Percentiles rank a stretch among this genome's conserved stretches.
These are phyloP conservation scores for Ceratocystis harringtonii DNA, from an alignment of 2,329 filamentous ascomycete genomes.

Conservation along the genomic window DNA sequence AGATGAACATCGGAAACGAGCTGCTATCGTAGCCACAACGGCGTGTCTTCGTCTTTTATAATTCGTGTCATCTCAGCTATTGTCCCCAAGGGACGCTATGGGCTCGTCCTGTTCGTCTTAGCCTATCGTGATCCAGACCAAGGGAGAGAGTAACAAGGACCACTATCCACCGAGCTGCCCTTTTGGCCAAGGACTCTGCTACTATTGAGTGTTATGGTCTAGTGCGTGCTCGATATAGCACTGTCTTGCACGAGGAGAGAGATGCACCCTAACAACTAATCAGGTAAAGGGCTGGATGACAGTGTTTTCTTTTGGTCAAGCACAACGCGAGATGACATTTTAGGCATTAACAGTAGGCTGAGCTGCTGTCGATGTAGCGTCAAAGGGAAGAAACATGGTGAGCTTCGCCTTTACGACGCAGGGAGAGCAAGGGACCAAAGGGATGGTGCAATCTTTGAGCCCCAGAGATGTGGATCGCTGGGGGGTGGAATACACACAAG, in stretches of 20 bases:
- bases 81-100: neutral
- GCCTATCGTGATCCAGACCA: neutral
- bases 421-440: neutral
- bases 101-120: neutral
- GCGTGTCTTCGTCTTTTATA: neutral
- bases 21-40: too few relatives aligned
- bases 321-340: neutral
- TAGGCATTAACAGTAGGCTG: neutral
- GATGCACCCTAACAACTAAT: neutral
- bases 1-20: neutral
- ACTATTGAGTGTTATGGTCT: neutral
- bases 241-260: neutral
- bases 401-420: neutral
- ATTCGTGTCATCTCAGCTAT: neutral
- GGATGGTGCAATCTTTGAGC: neutral
- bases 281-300: neutral
- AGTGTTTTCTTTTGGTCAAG: too few relatives aligned
- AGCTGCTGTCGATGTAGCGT: neutral
- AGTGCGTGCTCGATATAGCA: too few relatives aligned
- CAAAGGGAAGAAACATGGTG: neutral
- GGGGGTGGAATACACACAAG: neutral
- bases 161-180: neutral
- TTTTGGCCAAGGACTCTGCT: neutral
- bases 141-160: neutral
- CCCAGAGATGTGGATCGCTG: neutral